Conservation (phyloP, 139 green algal species). For the Ettlia oleoabundans region DNA sequence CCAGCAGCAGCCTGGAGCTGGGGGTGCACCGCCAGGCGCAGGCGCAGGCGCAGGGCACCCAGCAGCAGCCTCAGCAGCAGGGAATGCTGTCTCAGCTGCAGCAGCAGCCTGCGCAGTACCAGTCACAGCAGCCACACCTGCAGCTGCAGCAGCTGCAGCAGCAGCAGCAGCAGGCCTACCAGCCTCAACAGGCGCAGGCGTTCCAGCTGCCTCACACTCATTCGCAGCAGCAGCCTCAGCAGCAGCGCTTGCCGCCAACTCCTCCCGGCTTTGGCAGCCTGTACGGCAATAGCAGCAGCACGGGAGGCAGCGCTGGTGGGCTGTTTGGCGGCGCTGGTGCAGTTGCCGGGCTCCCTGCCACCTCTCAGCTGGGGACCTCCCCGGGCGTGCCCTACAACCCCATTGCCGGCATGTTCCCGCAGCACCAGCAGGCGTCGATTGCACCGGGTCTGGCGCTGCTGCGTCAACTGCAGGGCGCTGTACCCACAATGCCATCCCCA, state of each 20-base stretch:
- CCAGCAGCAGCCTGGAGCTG: constrained; percentile 9
- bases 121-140: not conserved
- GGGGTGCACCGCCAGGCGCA: not conserved
- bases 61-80: constrained; percentile 2
- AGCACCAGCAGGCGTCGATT: not conserved
- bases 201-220: not conserved
- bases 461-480: constrained; percentile 48
- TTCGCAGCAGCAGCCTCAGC: not conserved
- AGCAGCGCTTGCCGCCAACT: not conserved
- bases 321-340: not conserved
- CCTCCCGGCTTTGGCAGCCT: not conserved
- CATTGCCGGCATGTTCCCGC: constrained; percentile 6
- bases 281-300: constrained; percentile 5
- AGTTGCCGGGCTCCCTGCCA: not conserved
- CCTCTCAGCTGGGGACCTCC: constrained; percentile 5
- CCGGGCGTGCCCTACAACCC: constrained; percentile 5
- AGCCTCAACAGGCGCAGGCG: not conserved
- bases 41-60: not conserved
- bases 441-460: constrained; percentile 45
- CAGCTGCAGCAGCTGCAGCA: constrained; percentile 4
- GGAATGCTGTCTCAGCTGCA: not conserved
- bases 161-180: not conserved
- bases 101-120: not conserved
- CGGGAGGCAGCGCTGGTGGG: not conserved
- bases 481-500: no score